A percentile compares a stretch with the other conserved stretches of the same genome.
Conservation (phyloP, 805 yeast species). For the Wickerhamomyces pijperi region DNA sequence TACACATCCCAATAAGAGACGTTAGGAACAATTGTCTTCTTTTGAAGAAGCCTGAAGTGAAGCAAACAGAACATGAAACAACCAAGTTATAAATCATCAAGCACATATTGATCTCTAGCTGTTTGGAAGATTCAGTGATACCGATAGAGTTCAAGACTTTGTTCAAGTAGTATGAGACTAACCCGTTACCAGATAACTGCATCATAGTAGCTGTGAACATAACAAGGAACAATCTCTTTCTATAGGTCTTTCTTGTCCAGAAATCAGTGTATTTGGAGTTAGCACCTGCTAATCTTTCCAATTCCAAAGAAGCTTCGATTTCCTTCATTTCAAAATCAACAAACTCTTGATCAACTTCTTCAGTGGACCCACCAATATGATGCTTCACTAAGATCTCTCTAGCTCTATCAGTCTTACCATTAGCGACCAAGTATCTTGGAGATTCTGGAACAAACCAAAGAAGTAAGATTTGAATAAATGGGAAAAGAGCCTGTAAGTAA, state of each 20-base stretch:
- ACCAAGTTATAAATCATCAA: slow-evolving; percentile 33
- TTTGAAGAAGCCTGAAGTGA: slow-evolving; percentile 16
- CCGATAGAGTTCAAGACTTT: slow-evolving; percentile 43
- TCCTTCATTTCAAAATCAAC: slow-evolving; percentile 29
- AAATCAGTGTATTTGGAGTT: slow-evolving; percentile 27
- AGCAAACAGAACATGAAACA: slow-evolving; percentile 17
- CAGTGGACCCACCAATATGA: slow-evolving; percentile 26
- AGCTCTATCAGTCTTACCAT: slow-evolving; percentile 33
- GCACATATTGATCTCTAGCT: slow-evolving; percentile 37
- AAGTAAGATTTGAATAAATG: slow-evolving; percentile 28
- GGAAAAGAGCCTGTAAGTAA: slow-evolving; percentile 35
- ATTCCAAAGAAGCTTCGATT: slow-evolving; percentile 27
- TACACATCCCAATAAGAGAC: slow-evolving; percentile 26
- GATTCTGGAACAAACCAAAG: slow-evolving; percentile 35
- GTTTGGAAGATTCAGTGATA: slow-evolving; percentile 30
- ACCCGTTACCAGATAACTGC: slow-evolving; percentile 40
- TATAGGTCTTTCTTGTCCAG: slow-evolving; percentile 20
- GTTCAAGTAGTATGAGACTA: slow-evolving; percentile 38
- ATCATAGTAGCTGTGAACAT: slow-evolving; percentile 23
- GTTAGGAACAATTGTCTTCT: slow-evolving; percentile 27
- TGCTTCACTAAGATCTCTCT: slow-evolving; percentile 24
- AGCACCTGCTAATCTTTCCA: slow-evolving; percentile 24
- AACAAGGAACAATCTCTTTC: slow-evolving; percentile 29
- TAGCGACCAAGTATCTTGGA: slow-evolving; percentile 33
- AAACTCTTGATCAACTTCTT: slow-evolving; percentile 11